Evolutionary conservation across 441 rosid species (phyloP), one percentile per base, ranked within the genome.

Genomic region (Pelargonium myrrhifolium): DNA sequence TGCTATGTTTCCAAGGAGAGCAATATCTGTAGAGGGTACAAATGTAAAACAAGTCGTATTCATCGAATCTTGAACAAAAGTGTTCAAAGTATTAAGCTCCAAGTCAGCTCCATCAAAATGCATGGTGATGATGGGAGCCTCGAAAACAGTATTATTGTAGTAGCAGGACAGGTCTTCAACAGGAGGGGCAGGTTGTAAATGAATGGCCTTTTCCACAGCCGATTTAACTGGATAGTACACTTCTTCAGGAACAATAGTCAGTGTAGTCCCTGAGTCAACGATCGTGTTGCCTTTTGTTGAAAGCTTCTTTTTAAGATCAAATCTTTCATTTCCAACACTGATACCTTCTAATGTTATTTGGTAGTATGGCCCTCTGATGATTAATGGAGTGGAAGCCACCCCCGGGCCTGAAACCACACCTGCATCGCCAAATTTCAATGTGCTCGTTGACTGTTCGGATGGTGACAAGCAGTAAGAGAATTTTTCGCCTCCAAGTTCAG

Each of bases 381-480:
- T 4, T 35, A 83, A 55, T 2, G 87, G 84, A 39, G 84, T 85
- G 0, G 84, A 73, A 9, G 75, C 81, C 3, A 51, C 73, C 0
- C 82, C 84, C 0, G 1, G 1, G 9, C 87, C 85, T 0, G 77
- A 69, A 18, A 81, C 78, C 0, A 8, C 40, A 0, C 75, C 81
- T 0, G 64, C 55, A 7, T 37, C 47, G 6, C 86, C 86, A 0
- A 81, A 86, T 45, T 71, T 80, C 22, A 86, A 40, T 67, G 78
- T 74, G 75, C 86, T 81, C 0, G 67, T 0, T 4, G 2, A 47
- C 51, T 1, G 8, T 42, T 2, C 3, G 0, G 71, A 3, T 20
- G 86, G 85, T 1, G 82, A 73, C 72, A 84, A 66, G 39, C 90
- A 86, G 63, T 86, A 77, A 0, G 87, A 77, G 66, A 84, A 84